A percentile compares a stretch with the other conserved stretches of the same genome.
Evolutionary conservation across 306 rosid genomes (phyloP).

Genomic region (Prinsepia uniflora): DNA sequence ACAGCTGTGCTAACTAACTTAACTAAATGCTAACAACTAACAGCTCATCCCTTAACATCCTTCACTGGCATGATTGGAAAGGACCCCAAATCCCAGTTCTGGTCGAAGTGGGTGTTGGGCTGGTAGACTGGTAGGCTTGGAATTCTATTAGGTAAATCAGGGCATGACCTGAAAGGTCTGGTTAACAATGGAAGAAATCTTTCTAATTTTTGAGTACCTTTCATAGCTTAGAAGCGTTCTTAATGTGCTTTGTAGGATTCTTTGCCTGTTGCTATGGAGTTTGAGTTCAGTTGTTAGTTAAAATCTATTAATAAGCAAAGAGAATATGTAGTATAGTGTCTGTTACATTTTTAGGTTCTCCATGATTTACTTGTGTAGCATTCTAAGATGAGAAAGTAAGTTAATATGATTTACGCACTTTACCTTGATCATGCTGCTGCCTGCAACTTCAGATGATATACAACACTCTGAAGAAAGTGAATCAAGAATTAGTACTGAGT

Average conservation of each 20-base stretch:
- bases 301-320: neutral
- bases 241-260: neutral
- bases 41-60: no score
- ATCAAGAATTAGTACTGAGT: slow-evolving; percentile 32
- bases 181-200: neutral
- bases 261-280: neutral
- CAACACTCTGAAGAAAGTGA: slow-evolving; percentile 30
- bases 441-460: slow-evolving; percentile 40
- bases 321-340: neutral
- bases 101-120: no score
- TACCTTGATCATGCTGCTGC: slow-evolving; percentile 33
- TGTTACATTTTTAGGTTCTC: neutral
- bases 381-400: neutral
- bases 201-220: neutral
- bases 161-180: neutral
- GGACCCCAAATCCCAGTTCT: no score
- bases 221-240: neutral
- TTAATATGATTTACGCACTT: slow-evolving; percentile 15
- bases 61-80: no score
- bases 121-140: neutral
- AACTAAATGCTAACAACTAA: no score
- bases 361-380: neutral
- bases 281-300: neutral
- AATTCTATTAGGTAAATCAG: neutral
- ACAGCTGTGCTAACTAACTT: no score